These are phyloP conservation scores for Penicillium nordicum DNA, from an alignment of 2,329 filamentous ascomycete species.

Conservation along the genomic window DNA sequence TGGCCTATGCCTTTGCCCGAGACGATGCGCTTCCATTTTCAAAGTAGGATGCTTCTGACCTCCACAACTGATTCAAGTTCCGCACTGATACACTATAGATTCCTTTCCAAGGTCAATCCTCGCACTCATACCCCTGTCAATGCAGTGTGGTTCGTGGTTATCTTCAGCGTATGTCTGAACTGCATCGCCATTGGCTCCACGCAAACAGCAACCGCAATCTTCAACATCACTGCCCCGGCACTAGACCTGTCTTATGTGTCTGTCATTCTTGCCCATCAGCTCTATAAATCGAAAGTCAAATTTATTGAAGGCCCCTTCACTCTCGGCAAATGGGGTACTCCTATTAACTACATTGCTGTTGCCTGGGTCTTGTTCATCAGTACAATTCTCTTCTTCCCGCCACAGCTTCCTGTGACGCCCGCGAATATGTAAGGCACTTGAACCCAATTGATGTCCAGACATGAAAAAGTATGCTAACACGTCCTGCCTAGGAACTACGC, in stretches of 20 bases:
- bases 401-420: conserved; percentile 46
- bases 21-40: conserved; percentile 62
- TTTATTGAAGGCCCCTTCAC: conserved; percentile 59
- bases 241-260: conserved; percentile 56
- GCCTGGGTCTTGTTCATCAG: conserved; percentile 62
- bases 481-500: conserved; percentile 45
- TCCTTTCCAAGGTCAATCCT: conserved; percentile 52
- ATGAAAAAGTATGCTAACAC: not conserved
- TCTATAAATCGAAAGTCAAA: conserved; percentile 51
- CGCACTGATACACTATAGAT: conserved; percentile 31
- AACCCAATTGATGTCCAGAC: not conserved
- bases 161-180: conserved; percentile 53
- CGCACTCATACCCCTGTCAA: conserved; percentile 59
- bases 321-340: conserved; percentile 54
- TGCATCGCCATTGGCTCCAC: conserved; percentile 47
- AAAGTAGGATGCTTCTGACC: conserved; percentile 34
- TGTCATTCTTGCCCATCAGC: conserved; percentile 57
- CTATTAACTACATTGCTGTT: conserved; percentile 56
- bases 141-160: conserved; percentile 62
- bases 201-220: conserved; percentile 48
- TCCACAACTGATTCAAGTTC: not conserved
- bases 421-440: conserved; percentile 47
- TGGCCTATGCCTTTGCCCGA: conserved; percentile 60
- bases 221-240: conserved; percentile 52
- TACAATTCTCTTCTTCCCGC: conserved; percentile 56